Evolutionary conservation across 2,329 filamentous ascomycete species (phyloP).

Genomic region (Xylaria sp.): DNA sequence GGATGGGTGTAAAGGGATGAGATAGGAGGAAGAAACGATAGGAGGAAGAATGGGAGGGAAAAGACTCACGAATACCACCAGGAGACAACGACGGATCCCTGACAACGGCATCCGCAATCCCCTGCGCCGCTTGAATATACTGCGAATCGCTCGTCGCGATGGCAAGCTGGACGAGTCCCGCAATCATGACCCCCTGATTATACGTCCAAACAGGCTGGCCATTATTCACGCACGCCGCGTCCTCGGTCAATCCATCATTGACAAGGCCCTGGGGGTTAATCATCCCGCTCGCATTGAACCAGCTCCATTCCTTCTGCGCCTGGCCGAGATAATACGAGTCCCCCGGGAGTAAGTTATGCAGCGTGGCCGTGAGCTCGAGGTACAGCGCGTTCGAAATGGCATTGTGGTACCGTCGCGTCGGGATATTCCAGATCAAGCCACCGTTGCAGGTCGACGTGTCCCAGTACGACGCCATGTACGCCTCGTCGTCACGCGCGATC

Average conservation of each 20-base stretch:
- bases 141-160: conserved; percentile 31
- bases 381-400: conserved; percentile 46
- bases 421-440: conserved; percentile 41
- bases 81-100: conserved; percentile 35
- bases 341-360: conserved; percentile 38
- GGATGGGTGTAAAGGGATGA: too few relatives aligned
- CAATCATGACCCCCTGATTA: conserved; percentile 55
- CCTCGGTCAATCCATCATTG: conserved; percentile 40
- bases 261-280: conserved; percentile 37
- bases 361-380: conserved; percentile 39
- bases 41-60: too few relatives aligned
- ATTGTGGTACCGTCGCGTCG: conserved; percentile 36
- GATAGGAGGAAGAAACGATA: too few relatives aligned
- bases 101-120: conserved; percentile 29
- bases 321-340: conserved; percentile 36
- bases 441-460: conserved; percentile 40
- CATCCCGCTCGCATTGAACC: conserved; percentile 38
- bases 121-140: conserved; percentile 23
- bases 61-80: conserved; percentile 29
- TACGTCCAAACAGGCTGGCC: conserved; percentile 41
- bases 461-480: conserved; percentile 43
- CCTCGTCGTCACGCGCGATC: conserved; percentile 42
- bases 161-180: conserved; percentile 50
- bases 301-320: conserved; percentile 39
- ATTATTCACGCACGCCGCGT: conserved; percentile 30